phyloP scores from a whole-genome alignment of 2,329 filamentous ascomycete genomes.

The Phialocephala subalpina region DNA sequence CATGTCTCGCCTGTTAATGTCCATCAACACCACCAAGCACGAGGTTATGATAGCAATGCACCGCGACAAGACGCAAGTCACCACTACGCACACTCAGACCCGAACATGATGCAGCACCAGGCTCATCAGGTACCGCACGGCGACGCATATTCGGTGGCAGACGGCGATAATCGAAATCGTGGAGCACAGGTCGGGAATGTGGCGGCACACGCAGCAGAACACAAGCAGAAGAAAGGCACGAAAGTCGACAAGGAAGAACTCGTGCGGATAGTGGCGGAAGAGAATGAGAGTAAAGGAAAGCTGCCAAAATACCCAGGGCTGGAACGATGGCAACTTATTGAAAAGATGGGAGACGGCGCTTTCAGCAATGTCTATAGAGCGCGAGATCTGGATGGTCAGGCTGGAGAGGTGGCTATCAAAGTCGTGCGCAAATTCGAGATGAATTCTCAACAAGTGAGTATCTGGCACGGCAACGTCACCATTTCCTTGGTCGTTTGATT shows the following conservation, averaged over 20 bases:
- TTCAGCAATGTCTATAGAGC: conserved; percentile 99
- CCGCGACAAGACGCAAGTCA: conserved; percentile 51
- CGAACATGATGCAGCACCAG: conserved; percentile 67
- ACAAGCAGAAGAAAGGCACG: conserved; percentile 57
- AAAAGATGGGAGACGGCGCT: conserved; percentile 99
- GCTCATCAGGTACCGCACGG: conserved; percentile 54
- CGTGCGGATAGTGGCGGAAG: conserved; percentile 88
- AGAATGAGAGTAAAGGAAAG: conserved; percentile 85
- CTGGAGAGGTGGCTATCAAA: conserved; percentile 92
- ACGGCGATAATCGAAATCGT: conserved; percentile 68
- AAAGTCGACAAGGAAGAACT: conserved; percentile 72
- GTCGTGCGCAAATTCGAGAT: conserved; percentile 99
- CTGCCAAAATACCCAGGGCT: conserved; percentile 87
- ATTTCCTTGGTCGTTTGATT: conserved; percentile 39
- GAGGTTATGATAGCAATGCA: conserved; percentile 55
- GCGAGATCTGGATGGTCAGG: conserved; percentile 73
- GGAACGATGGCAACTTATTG: conserved; percentile 84
- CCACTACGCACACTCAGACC: conserved; percentile 62
- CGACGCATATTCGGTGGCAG: conserved; percentile 69
- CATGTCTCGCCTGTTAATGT: conserved; percentile 61
- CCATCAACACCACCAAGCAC: conserved; percentile 56
- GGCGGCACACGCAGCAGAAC: conserved; percentile 69
- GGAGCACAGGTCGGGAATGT: conserved; percentile 73
- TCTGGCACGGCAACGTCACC: conserved; percentile 26
- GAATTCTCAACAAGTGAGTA: conserved; percentile 96